Evolutionary conservation across 345 rosid genomes (phyloP), one percentile per base, ranked within the genome.

Genomic region (Eucalyptus urophylla): DNA sequence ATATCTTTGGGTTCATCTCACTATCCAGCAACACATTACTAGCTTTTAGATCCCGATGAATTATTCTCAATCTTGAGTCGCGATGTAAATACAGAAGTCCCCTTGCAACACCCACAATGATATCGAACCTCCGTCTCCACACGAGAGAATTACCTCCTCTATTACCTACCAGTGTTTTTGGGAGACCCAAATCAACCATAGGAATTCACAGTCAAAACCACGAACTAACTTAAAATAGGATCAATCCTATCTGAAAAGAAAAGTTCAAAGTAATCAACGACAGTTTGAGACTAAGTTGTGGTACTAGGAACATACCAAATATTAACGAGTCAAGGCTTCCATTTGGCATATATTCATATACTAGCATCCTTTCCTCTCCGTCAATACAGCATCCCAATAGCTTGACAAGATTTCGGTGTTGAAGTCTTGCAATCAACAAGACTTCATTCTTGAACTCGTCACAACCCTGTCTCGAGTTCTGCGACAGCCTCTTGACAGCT

Each of bases 21-120:
- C 51, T 65, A 83, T 92, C 93, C 11, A 92, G 86, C 17, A 92
- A 53, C 80, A 92, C 86, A 27, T 91, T 92, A 49, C 93, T 89
- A 40, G 91, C 91, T 53, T 92, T 92, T 16, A 91, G 89, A 67
- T 91, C 92, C 72, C 92, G 83, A 56, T 92, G 93, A 27, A 92
- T 89, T 69, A 92, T 91, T 86, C 91, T 91, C 51, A 89, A 88
- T 14, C 92, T 88, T 9, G 94, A 92, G 53, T 92, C 94, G 9
- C 89, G 54, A 51, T 92, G 94, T 80, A 92, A 90, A 88, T 92
- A 91, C 25, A 92, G 90, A 83, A 91, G 92, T 29, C 94, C 93
- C 40, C 92, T 89, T 49, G 94, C 93, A 14, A 92, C 88, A 14
- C 94, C 94, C 14, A 88, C 80, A 47, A 90, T 90, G 87, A 92